A percentile compares a stretch with the other conserved stretches of the same genome.
These are phyloP conservation scores for Talaromyces albobiverticillius DNA, from an alignment of 2,329 filamentous ascomycete species.

Conservation along the genomic window DNA sequence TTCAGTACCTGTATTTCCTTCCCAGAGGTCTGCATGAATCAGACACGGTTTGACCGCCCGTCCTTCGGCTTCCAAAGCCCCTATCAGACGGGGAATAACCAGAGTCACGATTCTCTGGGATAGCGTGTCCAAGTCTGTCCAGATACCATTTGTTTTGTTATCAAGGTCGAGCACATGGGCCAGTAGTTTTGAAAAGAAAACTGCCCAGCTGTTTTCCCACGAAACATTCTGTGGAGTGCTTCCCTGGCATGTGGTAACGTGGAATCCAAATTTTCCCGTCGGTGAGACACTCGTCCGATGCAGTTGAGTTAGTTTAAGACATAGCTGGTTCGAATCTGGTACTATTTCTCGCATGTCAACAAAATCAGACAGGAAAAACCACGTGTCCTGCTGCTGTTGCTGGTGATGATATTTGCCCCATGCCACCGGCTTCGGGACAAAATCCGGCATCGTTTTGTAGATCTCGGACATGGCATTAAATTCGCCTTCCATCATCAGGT, in stretches of 20 bases:
- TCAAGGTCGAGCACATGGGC: slow-evolving; percentile 28
- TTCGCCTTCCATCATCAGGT: slow-evolving; percentile 28
- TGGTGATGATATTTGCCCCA: slow-evolving; percentile 23
- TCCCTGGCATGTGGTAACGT: slow-evolving; percentile 32
- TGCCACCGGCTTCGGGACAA: slow-evolving; percentile 28
- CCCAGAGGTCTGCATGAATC: slow-evolving; percentile 38
- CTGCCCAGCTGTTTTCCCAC: slow-evolving; percentile 35
- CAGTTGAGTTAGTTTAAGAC: slow-evolving; percentile 22
- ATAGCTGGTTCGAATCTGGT: slow-evolving; percentile 23
- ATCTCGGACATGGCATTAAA: slow-evolving; percentile 30
- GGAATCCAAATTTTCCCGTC: slow-evolving; percentile 38
- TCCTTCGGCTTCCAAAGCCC: slow-evolving; percentile 19
- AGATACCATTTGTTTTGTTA: slow-evolving; percentile 27
- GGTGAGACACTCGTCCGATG: slow-evolving; percentile 26
- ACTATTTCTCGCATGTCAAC: slow-evolving; percentile 26
- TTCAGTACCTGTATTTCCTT: slow-evolving; percentile 32
- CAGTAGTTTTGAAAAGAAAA: slow-evolving; percentile 26
- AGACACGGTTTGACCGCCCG: slow-evolving; percentile 24
- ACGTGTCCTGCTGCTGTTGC: slow-evolving; percentile 17
- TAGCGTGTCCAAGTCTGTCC: slow-evolving; percentile 26
- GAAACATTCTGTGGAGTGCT: slow-evolving; percentile 20
- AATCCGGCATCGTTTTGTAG: slow-evolving; percentile 23
- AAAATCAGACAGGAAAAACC: slow-evolving; percentile 32
- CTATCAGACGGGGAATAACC: slow-evolving; percentile 30
- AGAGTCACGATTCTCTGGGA: slow-evolving; percentile 10